Evolutionary conservation across 169 alveolate genomes (phyloP), one percentile per base, ranked within the genome.

Genomic region (Plasmodium yoelii): DNA sequence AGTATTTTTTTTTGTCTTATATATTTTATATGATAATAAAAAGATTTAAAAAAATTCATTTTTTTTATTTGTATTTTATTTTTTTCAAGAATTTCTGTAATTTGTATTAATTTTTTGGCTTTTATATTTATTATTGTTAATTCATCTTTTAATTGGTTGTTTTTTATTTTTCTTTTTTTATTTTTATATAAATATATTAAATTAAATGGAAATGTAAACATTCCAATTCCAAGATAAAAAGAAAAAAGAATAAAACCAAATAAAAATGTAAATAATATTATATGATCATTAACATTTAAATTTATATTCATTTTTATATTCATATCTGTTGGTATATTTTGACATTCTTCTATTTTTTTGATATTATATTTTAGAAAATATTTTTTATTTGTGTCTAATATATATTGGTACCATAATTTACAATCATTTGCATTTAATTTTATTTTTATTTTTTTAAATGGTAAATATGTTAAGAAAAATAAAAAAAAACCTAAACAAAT

Each of bases 381-480:
- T 18, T 47, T 80, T 67, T 26, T 80, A 12, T 51, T 44, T 12
- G 53, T 80, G 9, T 65, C 26, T 24, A 39, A 46, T 7, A 80
- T 65, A 60, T 80, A 80, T 18, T 55, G 49, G 15, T 80, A 80
- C 90, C 77, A 80, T 13, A 18, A 1, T 65, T 44, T 26, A 65
- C 90, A 80, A 9, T 59, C 84, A 53, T 65, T 34, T n/a, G 90
- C 90, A 67, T 64, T 67, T 80, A 80, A 39, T 7, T 22, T 49
- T 28, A 80, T 49, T 22, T n/a, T 49, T 18, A 80, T 5, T 49
- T 67, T 65, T 34, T n/a, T 55, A 80, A 80, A 49, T 5, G n/a
- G 10, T 24, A 65, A 6, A 46, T 53, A 80, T 46, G 90, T 65
- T 42, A 80, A 80, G 46, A 46, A 44, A 9, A 75, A 24, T 44